Conservation (phyloP, 805 yeast genomes). For the Metschnikowia cubensis region DNA sequence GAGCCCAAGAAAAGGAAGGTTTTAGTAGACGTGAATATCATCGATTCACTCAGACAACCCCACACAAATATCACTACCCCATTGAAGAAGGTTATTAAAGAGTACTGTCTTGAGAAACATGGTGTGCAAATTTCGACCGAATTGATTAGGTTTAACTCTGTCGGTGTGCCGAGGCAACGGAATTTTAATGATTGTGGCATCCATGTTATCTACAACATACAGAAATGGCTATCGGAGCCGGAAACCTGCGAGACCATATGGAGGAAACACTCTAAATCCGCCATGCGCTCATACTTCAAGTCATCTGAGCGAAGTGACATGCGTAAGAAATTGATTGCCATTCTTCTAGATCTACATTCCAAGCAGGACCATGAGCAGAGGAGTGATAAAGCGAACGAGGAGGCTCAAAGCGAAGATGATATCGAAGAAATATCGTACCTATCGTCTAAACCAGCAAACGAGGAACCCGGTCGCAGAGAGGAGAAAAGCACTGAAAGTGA, state of each 20-base stretch:
- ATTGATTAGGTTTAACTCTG: constrained; percentile 46
- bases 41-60: constrained; percentile 71
- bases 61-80: constrained; percentile 52
- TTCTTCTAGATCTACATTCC: constrained; percentile 14
- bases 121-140: constrained; percentile 42
- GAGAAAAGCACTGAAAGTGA: background rate
- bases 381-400: constrained; percentile 4
- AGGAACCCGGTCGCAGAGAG: background rate
- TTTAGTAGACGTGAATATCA: constrained; percentile 46
- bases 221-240: constrained; percentile 52
- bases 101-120: constrained; percentile 66
- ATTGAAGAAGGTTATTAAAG: constrained; percentile 54
- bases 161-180: constrained; percentile 74
- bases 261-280: constrained; percentile 25
- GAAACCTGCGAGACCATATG: constrained; percentile 47
- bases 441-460: constrained; percentile 3
- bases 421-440: constrained; percentile 19
- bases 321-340: constrained; percentile 12
- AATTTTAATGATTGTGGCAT: constrained; percentile 95
- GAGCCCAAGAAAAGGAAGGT: constrained; percentile 5
- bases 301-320: constrained; percentile 12
- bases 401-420: constrained; percentile 20
- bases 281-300: constrained; percentile 10
- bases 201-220: constrained; percentile 74
- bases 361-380: constrained; percentile 7